A percentile compares a stretch with the other conserved stretches of the same genome.
These are phyloP conservation scores for Cardamine occulta DNA, from an alignment of 345 rosid species.

Conservation along the genomic window DNA sequence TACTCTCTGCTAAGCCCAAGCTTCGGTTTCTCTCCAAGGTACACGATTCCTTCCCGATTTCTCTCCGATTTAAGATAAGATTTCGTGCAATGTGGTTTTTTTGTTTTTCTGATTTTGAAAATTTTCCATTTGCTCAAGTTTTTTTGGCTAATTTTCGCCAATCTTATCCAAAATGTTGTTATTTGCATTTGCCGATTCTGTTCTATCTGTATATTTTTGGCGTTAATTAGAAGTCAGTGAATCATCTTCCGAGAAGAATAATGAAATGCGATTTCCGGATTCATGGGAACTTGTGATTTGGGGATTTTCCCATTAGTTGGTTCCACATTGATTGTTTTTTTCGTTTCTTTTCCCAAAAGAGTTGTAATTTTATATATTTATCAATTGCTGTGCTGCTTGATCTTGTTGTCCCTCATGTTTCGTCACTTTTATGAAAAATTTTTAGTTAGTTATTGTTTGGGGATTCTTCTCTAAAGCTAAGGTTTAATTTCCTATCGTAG, in stretches of 20 bases:
- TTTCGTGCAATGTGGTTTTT: not conserved
- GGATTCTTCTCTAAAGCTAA: not conserved
- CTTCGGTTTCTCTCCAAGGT: constrained; percentile 61
- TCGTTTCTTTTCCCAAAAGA: not conserved
- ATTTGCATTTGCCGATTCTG: constrained; percentile 6
- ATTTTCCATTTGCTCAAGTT: not conserved
- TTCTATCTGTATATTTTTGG: not conserved
- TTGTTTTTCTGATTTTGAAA: not conserved
- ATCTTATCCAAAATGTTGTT: not conserved
- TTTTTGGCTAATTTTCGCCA: not conserved
- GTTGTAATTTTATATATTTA: not conserved
- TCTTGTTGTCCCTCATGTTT: constrained; percentile 9
- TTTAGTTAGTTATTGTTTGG: not conserved
- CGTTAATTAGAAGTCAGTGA: not conserved
- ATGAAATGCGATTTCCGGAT: constrained; percentile 5
- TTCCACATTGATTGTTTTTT: not conserved
- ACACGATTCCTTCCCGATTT: not conserved
- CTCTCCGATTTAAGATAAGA: not conserved
- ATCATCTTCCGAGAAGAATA: not conserved
- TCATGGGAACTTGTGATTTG: constrained; percentile 8
- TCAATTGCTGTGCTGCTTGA: not conserved
- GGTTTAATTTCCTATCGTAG: not conserved
- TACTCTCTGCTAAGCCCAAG: constrained; percentile 51
- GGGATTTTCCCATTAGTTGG: constrained; percentile 4
- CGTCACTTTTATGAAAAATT: not conserved